Evolutionary conservation across 2,329 filamentous ascomycete genomes (phyloP).

Genomic region (Colletotrichum lindemuthianum): DNA sequence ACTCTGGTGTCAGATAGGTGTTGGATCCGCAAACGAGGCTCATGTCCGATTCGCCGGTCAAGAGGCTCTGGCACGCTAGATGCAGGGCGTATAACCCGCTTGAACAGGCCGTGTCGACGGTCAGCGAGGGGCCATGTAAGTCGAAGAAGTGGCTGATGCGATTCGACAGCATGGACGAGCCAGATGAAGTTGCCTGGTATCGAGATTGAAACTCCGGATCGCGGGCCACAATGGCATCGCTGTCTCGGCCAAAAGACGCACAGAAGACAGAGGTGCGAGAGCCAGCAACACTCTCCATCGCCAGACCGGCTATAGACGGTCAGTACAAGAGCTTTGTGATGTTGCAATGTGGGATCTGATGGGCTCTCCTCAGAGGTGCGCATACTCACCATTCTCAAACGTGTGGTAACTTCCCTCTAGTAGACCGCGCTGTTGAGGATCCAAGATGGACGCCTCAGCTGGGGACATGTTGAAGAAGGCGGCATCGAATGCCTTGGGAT

Average conservation of each 20-base stretch:
- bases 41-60: conserved; percentile 50
- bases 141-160: conserved; percentile 39
- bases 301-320: conserved; percentile 51
- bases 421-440: conserved; percentile 61
- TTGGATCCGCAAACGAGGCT: conserved; percentile 60
- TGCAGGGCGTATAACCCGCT: conserved; percentile 64
- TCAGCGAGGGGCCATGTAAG: conserved; percentile 40
- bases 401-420: conserved; percentile 62
- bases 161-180: conserved; percentile 49
- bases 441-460: conserved; percentile 42
- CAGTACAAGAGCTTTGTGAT: too few relatives aligned
- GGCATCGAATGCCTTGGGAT: conserved; percentile 19
- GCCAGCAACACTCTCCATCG: conserved; percentile 52
- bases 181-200: conserved; percentile 46
- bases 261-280: conserved; percentile 59
- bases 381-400: conserved; percentile 59
- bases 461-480: conserved; percentile 28
- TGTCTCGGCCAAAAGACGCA: conserved; percentile 58
- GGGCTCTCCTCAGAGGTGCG: too few relatives aligned
- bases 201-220: conserved; percentile 44
- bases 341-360: too few relatives aligned
- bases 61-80: conserved; percentile 60
- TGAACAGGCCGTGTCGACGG: conserved; percentile 69
- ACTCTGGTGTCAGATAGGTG: conserved; percentile 63
- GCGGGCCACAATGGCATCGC: conserved; percentile 45